Base-by-base conservation (phyloP, 495 filamentous ascomycete genomes). In the Penicillium bovifimosum region DNA sequence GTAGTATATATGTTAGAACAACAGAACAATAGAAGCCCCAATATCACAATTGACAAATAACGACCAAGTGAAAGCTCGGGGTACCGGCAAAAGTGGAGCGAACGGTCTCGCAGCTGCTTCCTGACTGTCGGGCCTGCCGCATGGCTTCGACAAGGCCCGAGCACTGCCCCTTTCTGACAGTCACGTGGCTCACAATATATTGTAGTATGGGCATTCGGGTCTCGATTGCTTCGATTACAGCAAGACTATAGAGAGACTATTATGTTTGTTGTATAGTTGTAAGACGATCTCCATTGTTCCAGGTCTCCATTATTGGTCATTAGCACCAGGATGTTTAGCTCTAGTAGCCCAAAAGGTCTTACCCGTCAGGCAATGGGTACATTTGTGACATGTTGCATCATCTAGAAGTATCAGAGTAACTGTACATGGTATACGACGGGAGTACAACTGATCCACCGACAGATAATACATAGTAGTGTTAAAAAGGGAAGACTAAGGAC, bases 51-150 rank as follows among this genome's bases (percentile, higher is more conserved):
- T 7, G 4, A 5, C 3, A n/a, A 27, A n/a, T 11, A 27, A 5
- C 16, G 8, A 3, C 2, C 8, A 16, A 10, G 2, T 8, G 27
- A 2, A 44, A 44, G 28, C 28, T 46, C 17, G 31, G 41, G 14
- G 27, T 16, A 47, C 13, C 32, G 13, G 32, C 13, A 52, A 54
- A 52, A 63, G 67, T 70, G 67, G 67, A 72, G 60, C 67, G 69
- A 72, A 72, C 69, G 69, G 67, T 60, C 62, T 68, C 69, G 67
- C 66, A 69, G 56, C 64, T 67, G 68, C 54, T 67, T 72, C 69
- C 69, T 69, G 62, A 64, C 60, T 72, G 69, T 69, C 67, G 69
- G 69, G 69, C 65, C 64, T 61, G 42, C 46, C 50, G 45, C 46
- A 48, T 48, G 46, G 61, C 62, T 13, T 16, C 34, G 11, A 5